Conservation (phyloP, 768 basidiomycete species). For the Tubosaeta sp. region DNA sequence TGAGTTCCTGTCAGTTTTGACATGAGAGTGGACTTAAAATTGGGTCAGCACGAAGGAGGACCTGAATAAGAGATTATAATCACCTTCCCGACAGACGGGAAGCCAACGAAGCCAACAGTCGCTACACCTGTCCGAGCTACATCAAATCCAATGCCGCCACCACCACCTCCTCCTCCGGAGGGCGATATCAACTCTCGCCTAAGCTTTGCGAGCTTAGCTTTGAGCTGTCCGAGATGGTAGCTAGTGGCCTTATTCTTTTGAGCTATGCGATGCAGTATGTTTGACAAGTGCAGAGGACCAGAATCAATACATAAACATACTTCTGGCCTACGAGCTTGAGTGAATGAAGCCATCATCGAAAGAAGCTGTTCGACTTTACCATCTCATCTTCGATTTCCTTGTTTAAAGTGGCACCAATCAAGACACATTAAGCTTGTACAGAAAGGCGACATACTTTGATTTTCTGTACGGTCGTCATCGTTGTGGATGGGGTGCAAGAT, state of each 20-base stretch:
- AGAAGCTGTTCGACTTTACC: conserved; percentile 46
- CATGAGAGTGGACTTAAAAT: conserved; percentile 80
- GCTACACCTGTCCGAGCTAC: conserved; percentile 98
- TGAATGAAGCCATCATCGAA: conserved; percentile 24
- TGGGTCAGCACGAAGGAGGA: background rate
- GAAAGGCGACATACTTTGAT: conserved; percentile 55
- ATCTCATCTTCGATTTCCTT: conserved; percentile 97
- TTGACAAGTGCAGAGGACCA: conserved; percentile 8
- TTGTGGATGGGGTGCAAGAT: background rate
- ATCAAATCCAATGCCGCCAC: conserved; percentile 91
- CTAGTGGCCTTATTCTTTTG: conserved; percentile 96
- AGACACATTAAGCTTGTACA: conserved; percentile 15
- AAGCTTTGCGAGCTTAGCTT: conserved; percentile 97
- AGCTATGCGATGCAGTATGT: conserved; percentile 43
- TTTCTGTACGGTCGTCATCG: conserved; percentile 88
- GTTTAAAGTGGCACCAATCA: conserved; percentile 8
- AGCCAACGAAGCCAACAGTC: conserved; percentile 89
- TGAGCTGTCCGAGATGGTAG: conserved; percentile 94
- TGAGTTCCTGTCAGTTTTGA: conserved; percentile 95
- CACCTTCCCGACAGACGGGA: conserved; percentile 95
- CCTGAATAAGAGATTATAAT: conserved; percentile 7
- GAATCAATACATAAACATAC: conserved; percentile 41
- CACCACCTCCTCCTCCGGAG: conserved; percentile 76
- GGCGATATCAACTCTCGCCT: conserved; percentile 88
- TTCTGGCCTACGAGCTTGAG: conserved; percentile 59